These are phyloP conservation scores for Senna siamea DNA, from an alignment of 306 rosid species.

Conservation along the genomic window DNA sequence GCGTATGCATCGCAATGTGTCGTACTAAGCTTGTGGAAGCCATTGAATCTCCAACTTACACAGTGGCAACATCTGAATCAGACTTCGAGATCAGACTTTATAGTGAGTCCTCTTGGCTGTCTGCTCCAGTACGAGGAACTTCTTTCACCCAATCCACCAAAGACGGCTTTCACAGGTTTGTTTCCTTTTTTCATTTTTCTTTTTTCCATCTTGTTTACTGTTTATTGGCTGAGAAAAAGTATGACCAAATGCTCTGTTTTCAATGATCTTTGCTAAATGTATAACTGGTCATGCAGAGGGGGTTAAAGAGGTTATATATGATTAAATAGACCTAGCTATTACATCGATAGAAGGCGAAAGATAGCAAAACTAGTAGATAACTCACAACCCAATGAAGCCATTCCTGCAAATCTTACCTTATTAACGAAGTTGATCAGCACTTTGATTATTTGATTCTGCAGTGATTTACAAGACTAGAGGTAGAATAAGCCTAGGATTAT, in stretches of 20 bases:
- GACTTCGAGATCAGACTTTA: constrained; percentile 79
- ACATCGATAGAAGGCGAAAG: no score
- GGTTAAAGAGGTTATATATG: no score
- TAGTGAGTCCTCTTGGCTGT: constrained; percentile 67
- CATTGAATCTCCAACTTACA: constrained; percentile 63
- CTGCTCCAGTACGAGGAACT: constrained; percentile 55
- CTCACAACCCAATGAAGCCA: no score
- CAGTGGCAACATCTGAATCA: constrained; percentile 52
- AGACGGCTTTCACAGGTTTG: constrained; percentile 80
- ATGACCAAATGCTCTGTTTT: neutral
- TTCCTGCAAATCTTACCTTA: no score
- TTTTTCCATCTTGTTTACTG: neutral
- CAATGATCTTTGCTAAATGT: no score
- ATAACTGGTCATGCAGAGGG: no score
- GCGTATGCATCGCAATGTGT: constrained; percentile 32
- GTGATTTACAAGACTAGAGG: no score
- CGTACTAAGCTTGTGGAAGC: constrained; percentile 35
- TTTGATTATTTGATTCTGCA: no score
- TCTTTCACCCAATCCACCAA: constrained; percentile 65
- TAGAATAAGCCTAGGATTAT: no score
- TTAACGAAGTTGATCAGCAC: neutral
- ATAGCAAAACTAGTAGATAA: no score
- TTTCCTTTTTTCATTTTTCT: neutral
- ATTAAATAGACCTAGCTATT: no score
- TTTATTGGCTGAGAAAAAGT: neutral